A percentile compares a stretch with the other conserved stretches of the same genome.
phyloP scores from a whole-genome alignment of 164 flowering plant genomes.

The Vitis labrusca region DNA sequence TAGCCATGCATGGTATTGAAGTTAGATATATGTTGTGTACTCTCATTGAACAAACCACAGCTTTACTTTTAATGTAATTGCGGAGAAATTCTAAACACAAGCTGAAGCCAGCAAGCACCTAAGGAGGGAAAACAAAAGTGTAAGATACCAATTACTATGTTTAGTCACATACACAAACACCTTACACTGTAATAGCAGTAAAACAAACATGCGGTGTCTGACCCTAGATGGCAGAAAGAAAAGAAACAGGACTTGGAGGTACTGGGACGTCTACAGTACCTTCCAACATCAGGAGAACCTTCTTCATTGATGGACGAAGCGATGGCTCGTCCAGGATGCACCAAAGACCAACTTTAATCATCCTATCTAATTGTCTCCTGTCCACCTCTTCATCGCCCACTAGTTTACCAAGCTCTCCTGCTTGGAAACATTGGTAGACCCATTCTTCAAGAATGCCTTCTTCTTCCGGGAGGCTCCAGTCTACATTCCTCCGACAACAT shows the following conservation, averaged over 20 bases:
- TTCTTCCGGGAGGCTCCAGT: not conserved
- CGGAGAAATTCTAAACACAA: no score
- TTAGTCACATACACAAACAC: no score
- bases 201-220: no score
- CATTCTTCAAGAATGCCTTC: slow-evolving; percentile 4
- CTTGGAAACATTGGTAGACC: slow-evolving; percentile 5
- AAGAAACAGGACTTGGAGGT: slow-evolving; percentile 16
- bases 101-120: no score
- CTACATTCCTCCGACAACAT: slow-evolving; percentile 6
- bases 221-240: not conserved
- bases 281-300: slow-evolving; percentile 20
- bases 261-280: slow-evolving; percentile 18
- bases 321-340: slow-evolving; percentile 24
- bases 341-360: slow-evolving; percentile 24
- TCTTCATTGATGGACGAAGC: slow-evolving; percentile 28
- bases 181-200: no score
- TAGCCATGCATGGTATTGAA: no score
- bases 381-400: slow-evolving; percentile 19
- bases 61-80: no score
- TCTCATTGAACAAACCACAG: no score
- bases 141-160: no score
- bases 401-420: slow-evolving; percentile 8
- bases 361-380: slow-evolving; percentile 11
- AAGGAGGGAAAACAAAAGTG: no score
- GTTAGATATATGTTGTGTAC: no score